A percentile compares a stretch with the other conserved stretches of the same genome.
phyloP scores from a whole-genome alignment of 2,329 filamentous ascomycete genomes.

The Chaetomium globosum region DNA sequence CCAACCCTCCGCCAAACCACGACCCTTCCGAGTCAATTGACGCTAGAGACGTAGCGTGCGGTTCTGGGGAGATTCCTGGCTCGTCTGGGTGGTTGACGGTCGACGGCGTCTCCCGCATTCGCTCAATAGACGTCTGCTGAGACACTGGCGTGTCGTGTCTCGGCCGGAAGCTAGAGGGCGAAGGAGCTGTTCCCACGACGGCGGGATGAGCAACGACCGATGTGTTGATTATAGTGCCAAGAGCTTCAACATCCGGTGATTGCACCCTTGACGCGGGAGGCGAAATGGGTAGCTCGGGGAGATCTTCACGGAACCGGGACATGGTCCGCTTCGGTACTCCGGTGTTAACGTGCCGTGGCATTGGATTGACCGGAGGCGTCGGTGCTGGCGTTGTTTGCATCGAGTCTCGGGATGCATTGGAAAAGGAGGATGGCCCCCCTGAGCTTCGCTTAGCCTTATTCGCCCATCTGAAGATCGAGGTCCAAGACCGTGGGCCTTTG shows the following conservation, averaged over 20 bases:
- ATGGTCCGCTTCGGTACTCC: conserved; percentile 73
- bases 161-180: conserved; percentile 37
- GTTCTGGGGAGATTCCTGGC: conserved; percentile 56
- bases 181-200: conserved; percentile 35
- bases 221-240: conserved; percentile 38
- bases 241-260: conserved; percentile 67
- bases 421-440: conserved; percentile 74
- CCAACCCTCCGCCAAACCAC: conserved; percentile 80
- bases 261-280: conserved; percentile 80
- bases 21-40: conserved; percentile 95
- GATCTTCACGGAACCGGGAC: conserved; percentile 89
- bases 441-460: conserved; percentile 60
- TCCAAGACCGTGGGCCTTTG: conserved; percentile 59
- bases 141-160: conserved; percentile 53
- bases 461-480: conserved; percentile 74
- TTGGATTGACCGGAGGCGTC: conserved; percentile 42
- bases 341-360: conserved; percentile 44
- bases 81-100: conserved; percentile 47
- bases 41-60: conserved; percentile 80
- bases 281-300: conserved; percentile 84
- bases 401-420: conserved; percentile 87
- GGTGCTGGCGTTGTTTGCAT: conserved; percentile 58
- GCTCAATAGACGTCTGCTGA: conserved; percentile 47
- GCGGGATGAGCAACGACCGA: conserved; percentile 29
- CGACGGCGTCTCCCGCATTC: conserved; percentile 50